Base-by-base conservation (phyloP, 2,329 filamentous ascomycete genomes). In the Hymenotorrendiella dingleyae region DNA sequence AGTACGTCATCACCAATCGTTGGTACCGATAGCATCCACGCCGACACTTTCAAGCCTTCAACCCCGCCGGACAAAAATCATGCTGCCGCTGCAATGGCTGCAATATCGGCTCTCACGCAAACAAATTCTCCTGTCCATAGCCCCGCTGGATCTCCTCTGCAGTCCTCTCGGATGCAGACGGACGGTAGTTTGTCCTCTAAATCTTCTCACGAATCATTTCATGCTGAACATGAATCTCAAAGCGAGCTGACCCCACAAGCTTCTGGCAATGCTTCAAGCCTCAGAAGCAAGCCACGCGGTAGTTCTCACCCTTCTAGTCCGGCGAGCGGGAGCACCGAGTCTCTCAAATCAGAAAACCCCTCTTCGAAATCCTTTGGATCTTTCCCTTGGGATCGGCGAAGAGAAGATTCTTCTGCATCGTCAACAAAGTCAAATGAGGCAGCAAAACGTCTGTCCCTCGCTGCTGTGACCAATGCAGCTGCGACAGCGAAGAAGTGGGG, bases 11-110 rank as follows among this genome's bases (percentile, higher is more conserved):
- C 78, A 42, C 82, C 86, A 1, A 68, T 82, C 16, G 75, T 90
- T 6, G 79, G 76, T 22, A 79, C 81, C 1, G 82, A 88, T 54
- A 71, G 74, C 24, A 72, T 77, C 1, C 81, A 82, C 48, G 78
- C 80, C 16, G 82, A 88, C 47, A 70, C 80, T 10, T 75, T 76
- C 51, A 76, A 74, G 47, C 70, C 73, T 11, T 74, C 67, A 11
- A 55, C 69, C 1, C 71, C 72, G 4, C 73, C 75, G 2, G 74
- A 80, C 27, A 71, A 79, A 37, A 70, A 70, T 45, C 68, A 77
- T 57, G 83, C 83, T 19, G 71, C 73, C 17, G 76, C 70, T 50
- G 71, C 75, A 20, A 86, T 89, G 71, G 81, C 82, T 42, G 80
- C 78, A 28, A 68, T 86, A 28, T 79, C 83, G n/a, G 74, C 70